Evolutionary conservation across 148 eudicot genomes (phyloP).

Genomic region (Arctostaphylos glauca): DNA sequence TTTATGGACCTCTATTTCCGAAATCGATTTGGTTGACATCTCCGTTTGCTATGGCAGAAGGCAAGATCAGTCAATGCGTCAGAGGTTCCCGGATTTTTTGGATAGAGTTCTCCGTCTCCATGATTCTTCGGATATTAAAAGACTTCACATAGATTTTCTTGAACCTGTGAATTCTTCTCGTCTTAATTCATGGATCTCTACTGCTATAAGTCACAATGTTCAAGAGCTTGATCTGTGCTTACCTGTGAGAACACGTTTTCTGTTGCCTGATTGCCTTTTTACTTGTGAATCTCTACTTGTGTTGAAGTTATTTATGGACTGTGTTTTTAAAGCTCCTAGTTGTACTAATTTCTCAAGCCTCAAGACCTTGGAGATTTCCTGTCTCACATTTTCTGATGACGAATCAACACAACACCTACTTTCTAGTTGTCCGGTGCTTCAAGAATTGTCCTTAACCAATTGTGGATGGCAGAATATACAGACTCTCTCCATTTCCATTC

Average conservation of each 20-base stretch:
- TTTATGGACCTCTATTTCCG: conserved; percentile 12
- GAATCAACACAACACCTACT: not conserved
- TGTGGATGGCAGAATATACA: not conserved
- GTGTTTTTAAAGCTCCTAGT: no score
- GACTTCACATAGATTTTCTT: not conserved
- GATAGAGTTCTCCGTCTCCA: not conserved
- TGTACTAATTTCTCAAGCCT: no score
- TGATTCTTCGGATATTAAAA: not conserved
- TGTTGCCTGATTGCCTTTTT: conserved; percentile 1
- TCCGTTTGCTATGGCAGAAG: no score
- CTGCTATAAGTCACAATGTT: not conserved
- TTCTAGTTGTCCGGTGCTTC: not conserved
- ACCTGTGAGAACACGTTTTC: not conserved
- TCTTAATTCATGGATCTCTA: not conserved
- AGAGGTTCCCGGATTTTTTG: not conserved
- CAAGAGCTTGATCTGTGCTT: not conserved
- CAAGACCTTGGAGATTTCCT: not conserved
- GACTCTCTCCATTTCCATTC: no score
- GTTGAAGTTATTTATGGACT: not conserved
- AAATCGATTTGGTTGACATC: no score
- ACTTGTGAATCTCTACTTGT: not conserved
- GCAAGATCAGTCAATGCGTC: not conserved
- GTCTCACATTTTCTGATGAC: not conserved
- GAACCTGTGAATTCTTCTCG: not conserved
- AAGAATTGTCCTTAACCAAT: not conserved